Base-by-base conservation (phyloP, 2,329 filamentous ascomycete species). In the Sporothrix variecibatus region DNA sequence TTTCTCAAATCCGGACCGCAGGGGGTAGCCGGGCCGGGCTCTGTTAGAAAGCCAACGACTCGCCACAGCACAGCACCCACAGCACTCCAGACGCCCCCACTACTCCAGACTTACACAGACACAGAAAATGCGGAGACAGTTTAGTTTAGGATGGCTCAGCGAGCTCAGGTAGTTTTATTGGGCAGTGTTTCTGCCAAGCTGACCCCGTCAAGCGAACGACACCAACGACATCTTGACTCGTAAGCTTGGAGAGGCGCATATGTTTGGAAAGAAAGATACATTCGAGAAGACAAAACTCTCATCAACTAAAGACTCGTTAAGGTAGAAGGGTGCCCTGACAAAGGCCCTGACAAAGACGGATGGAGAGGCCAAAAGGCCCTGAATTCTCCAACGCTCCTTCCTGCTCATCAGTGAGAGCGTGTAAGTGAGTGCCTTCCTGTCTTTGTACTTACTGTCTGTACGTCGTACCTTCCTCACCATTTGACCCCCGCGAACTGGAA, bases 161-260 rank as follows among this genome's bases (percentile, higher is more conserved):
- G n/a, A n/a, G n/a, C n/a, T n/a, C n/a, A n/a, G n/a, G n/a, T 58
- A 12, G 20, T 12, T 49, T 67, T 20, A 28, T 43, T 65, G 60
- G 60, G 8, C 11, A 20, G 34, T 65, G 46, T 15, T 51, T 38
- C n/a, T 26, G 60, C 34, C 60, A 65, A 40, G 34, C 9, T 38
- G 34, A 34, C 56, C 28, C 60, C 64, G 23, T 49, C 26, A 26
- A 68, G 31, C 31, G 3, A 68, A 46, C 38, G 20, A n/a, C 64
- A n/a, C 40, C 64, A 68, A 31, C 40, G 43, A 68, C 64, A 31
- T 68, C 26, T 68, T 68, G 40, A 68, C 64, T 68, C 64, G 64
- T 31, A 49, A 68, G 40, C 34, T 43, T 26, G 60, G 20, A 15
- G 20, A 62, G 58, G 60, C 4, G 34, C 12, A 40, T 5, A 28